Base-by-base conservation (phyloP, 306 rosid genomes). In the Casuarina equisetifolia region DNA sequence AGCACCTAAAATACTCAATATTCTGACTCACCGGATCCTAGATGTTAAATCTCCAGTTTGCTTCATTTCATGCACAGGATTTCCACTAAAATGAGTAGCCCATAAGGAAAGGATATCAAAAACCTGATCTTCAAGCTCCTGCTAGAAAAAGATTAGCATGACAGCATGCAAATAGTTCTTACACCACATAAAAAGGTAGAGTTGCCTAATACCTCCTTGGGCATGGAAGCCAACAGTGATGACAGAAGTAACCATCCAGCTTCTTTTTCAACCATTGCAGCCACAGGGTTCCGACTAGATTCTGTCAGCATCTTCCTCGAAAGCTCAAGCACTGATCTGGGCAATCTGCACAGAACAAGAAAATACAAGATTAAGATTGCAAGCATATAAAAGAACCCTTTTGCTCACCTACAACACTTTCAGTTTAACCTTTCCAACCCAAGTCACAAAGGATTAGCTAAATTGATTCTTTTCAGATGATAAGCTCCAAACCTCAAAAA, bases 231-330 rank as follows among this genome's bases (percentile, higher is more conserved):
- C 75, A 92, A 89, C 53, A 91, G 83, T 72, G 97, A 92, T 70
- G 99, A 92, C 55, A 95, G 84, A 79, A 95, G 97, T 83, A 91
- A 87, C 98, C 98, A 95, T 63, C 99, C 99, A 78, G 97, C 97
- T 89, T 95, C 96, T 73, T 95, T 85, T 88, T 95, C 97, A 81
- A 95, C 86, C 55, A 80, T 68, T 39, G 91, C 90, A 54, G 92
- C 97, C 54, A 81, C 76, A 64, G 92, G 90, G 84, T 92, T 95
- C 66, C 87, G 95, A 76, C 92, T 85, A 79, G 89, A 81, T 78
- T 91, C 96, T 59, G 78, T 83, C 85, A 95, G 79, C 97, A 95
- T 84, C 87, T 90, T 92, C 88, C 86, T 92, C 75, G 96, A 92
- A 82, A 91, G 93, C 80, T 88, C 96, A 79, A 91, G 91, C 82